A percentile compares a stretch with the other conserved stretches of the same genome.
Conservation (phyloP, 2,329 filamentous ascomycete species). For the Decorospora gaudefroyi region DNA sequence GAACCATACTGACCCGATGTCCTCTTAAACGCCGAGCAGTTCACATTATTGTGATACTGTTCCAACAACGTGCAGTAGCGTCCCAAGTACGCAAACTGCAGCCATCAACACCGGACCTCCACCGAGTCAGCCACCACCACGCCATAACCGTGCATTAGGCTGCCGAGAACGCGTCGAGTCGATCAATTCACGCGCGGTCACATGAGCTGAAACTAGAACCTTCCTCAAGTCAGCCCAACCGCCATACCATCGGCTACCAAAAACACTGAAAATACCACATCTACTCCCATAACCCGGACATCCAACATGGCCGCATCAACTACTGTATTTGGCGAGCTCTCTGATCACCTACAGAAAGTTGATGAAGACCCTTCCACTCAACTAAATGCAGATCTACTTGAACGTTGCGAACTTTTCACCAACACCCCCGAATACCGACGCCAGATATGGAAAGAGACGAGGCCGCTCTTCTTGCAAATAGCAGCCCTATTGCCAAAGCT, state of each 20-base stretch:
- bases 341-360: constrained; percentile 53
- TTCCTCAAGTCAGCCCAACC: constrained; percentile 23
- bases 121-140: not conserved
- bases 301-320: constrained; percentile 27
- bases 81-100: too few relatives aligned
- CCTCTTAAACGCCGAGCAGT: too few relatives aligned
- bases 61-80: too few relatives aligned
- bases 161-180: constrained; percentile 18
- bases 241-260: constrained; percentile 6
- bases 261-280: not conserved
- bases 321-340: constrained; percentile 38
- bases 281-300: too few relatives aligned
- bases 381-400: constrained; percentile 56
- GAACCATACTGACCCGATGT: too few relatives aligned
- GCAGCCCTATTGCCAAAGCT: constrained; percentile 58
- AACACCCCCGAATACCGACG: constrained; percentile 40
- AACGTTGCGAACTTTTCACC: constrained; percentile 54
- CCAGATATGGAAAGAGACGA: constrained; percentile 36
- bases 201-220: constrained; percentile 35
- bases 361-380: constrained; percentile 51
- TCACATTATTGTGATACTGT: too few relatives aligned
- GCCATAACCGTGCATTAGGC: constrained; percentile 9
- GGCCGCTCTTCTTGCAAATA: constrained; percentile 52
- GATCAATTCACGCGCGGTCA: constrained; percentile 33
- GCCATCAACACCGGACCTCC: too few relatives aligned